phyloP scores from a whole-genome alignment of 2,329 filamentous ascomycete genomes.

The Penicillium glabrum region DNA sequence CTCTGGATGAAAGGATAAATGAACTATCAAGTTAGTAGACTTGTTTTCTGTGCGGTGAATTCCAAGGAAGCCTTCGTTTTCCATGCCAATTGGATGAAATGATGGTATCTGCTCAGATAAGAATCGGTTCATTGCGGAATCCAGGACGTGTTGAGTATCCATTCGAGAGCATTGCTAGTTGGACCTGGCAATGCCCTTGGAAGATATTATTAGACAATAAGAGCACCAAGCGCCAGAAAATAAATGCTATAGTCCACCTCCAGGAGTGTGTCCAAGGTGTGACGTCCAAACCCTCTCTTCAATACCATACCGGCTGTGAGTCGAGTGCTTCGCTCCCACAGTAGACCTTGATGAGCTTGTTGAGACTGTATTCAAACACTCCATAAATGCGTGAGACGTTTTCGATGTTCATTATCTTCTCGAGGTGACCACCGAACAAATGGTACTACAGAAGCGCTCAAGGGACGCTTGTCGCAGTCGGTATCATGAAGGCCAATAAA shows the following conservation, averaged over 20 bases:
- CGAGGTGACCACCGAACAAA: constrained; percentile 11
- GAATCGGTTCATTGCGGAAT: background rate
- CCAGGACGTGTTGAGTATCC: background rate
- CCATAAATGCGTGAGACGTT: constrained; percentile 20
- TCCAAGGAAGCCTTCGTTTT: background rate
- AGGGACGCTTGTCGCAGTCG: constrained; percentile 14
- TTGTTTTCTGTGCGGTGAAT: too few relatives aligned
- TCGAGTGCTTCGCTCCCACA: constrained; percentile 11
- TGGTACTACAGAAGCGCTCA: constrained; percentile 10
- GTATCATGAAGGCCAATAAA: constrained; percentile 4
- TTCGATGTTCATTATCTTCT: constrained; percentile 20
- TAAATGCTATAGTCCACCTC: background rate
- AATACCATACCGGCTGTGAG: constrained; percentile 17
- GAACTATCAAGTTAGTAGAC: background rate
- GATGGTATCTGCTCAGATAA: constrained; percentile 5
- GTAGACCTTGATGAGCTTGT: constrained; percentile 7
- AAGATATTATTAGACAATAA: background rate
- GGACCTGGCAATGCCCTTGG: background rate
- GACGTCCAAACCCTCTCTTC: constrained; percentile 17
- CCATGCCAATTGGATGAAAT: constrained; percentile 4
- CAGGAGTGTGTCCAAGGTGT: background rate
- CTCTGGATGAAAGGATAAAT: background rate
- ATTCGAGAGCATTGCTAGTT: background rate
- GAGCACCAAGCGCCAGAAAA: background rate
- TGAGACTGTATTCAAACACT: constrained; percentile 6